Percentiles rank a stretch among this genome's conserved stretches.
Conservation (phyloP, 208 protist genomes). For the Acanthamoeba triangularis region DNA sequence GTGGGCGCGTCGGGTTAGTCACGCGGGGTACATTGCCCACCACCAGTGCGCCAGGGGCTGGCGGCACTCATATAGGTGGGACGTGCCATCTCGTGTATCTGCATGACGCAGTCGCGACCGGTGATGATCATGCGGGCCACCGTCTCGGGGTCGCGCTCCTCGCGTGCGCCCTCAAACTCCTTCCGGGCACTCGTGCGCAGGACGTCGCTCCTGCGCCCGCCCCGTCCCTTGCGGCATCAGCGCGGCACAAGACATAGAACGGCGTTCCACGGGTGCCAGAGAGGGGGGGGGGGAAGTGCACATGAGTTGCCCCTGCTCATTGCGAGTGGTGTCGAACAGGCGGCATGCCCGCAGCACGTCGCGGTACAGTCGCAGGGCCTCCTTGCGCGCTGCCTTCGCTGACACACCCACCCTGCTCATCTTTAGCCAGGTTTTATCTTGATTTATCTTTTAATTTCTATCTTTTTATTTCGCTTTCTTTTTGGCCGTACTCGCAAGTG, state of each 20-base stretch:
- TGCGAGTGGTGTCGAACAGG: neutral
- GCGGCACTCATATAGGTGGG: neutral
- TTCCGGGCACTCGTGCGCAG: conserved; percentile 23
- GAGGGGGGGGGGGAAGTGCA: neutral
- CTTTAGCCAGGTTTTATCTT: neutral
- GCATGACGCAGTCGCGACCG: conserved; percentile 59
- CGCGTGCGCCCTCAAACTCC: conserved; percentile 40
- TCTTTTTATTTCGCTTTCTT: no score
- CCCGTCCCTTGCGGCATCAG: no score
- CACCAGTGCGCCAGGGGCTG: neutral
- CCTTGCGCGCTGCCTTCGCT: neutral
- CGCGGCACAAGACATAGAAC: no score
- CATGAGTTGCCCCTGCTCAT: conserved; percentile 70
- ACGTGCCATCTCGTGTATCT: conserved; percentile 37
- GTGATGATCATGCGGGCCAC: conserved; percentile 59
- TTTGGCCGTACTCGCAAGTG: no score
- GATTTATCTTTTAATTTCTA: neutral
- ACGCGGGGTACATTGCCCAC: neutral
- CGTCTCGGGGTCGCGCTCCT: conserved; percentile 5
- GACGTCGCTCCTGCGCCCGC: conserved; percentile 6
- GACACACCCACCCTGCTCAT: neutral
- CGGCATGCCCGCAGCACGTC: conserved; percentile 55
- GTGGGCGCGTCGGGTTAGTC: no score
- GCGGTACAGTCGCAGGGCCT: conserved; percentile 62
- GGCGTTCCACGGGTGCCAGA: no score